Base-by-base conservation (phyloP, 2,329 filamentous ascomycete species). In the Lojkania enalia region DNA sequence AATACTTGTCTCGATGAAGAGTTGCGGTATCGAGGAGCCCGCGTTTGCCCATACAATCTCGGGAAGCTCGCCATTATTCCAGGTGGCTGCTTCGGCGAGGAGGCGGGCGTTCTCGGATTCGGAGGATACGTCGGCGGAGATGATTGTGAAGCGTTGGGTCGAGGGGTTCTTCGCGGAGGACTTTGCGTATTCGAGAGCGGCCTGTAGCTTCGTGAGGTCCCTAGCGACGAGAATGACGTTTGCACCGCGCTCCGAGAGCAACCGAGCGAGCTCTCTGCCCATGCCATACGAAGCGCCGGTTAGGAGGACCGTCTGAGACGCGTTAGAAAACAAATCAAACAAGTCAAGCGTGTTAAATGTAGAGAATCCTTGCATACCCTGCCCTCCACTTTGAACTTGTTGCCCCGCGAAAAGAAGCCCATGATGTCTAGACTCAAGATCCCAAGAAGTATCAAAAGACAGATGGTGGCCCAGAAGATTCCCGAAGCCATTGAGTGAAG, bases 281-380 rank as follows among this genome's bases (percentile, higher is more conserved):
- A 96, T 89, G 46, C 94, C 94, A 64, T 96, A 88, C 0, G 94
- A 96, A 21, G 86, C 90, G 35, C 94, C 94, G 0, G 94, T 99
- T 40, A 99, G 77, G 43, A 97, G 77, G 40, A 95, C 79, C 2
- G 91, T 96, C 90, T 96, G 19, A 12, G n/a, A n/a, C n/a, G n/a
- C n/a, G n/a, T n/a, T n/a, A n/a, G n/a, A n/a, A n/a, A 29, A 9
- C 5, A 15, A 25, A 23, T 18, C 2, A 3, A 39, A 14, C 13
- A 50, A 7, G 35, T 54, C 13, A 44, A 5, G 9, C 21, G 33
- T 5, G 5, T 21, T 9, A 21, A 36, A 36, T 20, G 6, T 20
- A 21, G 5, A 7, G 3, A 6, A 7, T 12, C 7, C n/a, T n/a
- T 20, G 57, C 75, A 58, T 73, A 94, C 91, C 77, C 87, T 88